Base-by-base conservation (phyloP, 441 rosid species). In the Mallotus repandus region DNA sequence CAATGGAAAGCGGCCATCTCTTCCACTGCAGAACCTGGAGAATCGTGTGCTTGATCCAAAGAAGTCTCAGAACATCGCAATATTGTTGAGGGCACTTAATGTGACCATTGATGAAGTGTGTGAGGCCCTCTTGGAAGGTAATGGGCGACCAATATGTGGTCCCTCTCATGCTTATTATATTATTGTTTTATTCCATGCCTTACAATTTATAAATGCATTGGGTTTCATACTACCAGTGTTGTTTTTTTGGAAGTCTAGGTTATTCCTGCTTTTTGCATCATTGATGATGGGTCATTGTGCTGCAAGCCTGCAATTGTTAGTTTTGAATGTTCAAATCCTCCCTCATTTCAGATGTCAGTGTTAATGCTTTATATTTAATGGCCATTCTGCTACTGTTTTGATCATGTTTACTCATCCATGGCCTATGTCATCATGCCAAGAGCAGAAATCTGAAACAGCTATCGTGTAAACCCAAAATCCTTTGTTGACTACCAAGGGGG, bases 91-190 rank as follows among this genome's bases (percentile, higher is more conserved):
- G 80, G 98, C 98, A 68, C 90, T 92, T 14, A 92, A 94, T 80
- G 94, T 92, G 68, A 94, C 96, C 18, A 75, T 85, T 4, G 97
- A 89, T 52, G 98, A 94, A 86, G 97, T 94, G 9, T 92, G 97
- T 62, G 98, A 94, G 81, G 89, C 91, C 10, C 94, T 94, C 64
- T 58, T 84, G 52, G 91, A 94, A 88, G 97, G 97, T 92, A 83
- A 79, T 54, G 48, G 4, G 25, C 0, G 21, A 43, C 15, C 32
- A 55, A 1, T 22, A 2, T 54, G 15, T 9, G 12, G 38, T 38
- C 43, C 41, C 61, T 7, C 43, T 21, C 38, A 54, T 15, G 48
- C 19, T 55, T 25, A 6, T 52, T 2, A 19, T 46, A 29, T 22
- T 63, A 22, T 55, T 9, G 9, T 50, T 67, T 69, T 69, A 29